Evolutionary conservation across 2,329 filamentous ascomycete genomes (phyloP), one percentile per base, ranked within the genome.

Genomic region (Periglandula ipomoeae): DNA sequence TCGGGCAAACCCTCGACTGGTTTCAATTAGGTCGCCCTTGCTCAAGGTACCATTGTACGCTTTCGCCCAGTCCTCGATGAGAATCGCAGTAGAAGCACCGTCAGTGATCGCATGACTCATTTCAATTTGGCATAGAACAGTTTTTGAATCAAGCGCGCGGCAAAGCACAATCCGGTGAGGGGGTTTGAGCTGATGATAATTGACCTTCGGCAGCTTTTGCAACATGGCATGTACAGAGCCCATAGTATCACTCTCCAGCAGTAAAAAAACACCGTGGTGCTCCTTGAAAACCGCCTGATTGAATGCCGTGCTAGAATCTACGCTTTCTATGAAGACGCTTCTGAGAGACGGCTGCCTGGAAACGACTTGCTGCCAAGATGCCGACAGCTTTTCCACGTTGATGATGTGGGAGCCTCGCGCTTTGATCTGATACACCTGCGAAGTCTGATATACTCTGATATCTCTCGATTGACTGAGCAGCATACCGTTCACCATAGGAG

Each of bases 401-500:
- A 50, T 37, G 13, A 19, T 15, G 6, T 24, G 32, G 2, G 7
- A 20, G 15, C 38, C 22, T 0, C 47, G 39, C 1, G 46, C 35
- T 0, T 58, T 37, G 27, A 60, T 13, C 50, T 50, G 34, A 55
- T 52, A 30, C 48, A 50, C n/a, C 51, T 52, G 50, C 57, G 56
- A n/a, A 44, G 50, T 43, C 53, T 56, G 9, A 53, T 22, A 61
- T 15, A 47, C 47, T 15, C 46, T 50, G 1, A 19, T 11, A 0
- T 45, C 45, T 45, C 50, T 53, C 20, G 41, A 17, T 15, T 67
- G 64, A 22, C 64, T 67, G n/a, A 69, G 50, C 0, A 67, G 50
- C 11, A 70, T 60, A 4, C 66, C 67, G 1, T 60, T 58, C 39
- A 70, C 67, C 51, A 67, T 61, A 0, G 65, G 64, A 1, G 67